These are phyloP conservation scores for Rhizopogon vesiculosus DNA, from an alignment of 768 basidiomycete genomes.

Conservation along the genomic window DNA sequence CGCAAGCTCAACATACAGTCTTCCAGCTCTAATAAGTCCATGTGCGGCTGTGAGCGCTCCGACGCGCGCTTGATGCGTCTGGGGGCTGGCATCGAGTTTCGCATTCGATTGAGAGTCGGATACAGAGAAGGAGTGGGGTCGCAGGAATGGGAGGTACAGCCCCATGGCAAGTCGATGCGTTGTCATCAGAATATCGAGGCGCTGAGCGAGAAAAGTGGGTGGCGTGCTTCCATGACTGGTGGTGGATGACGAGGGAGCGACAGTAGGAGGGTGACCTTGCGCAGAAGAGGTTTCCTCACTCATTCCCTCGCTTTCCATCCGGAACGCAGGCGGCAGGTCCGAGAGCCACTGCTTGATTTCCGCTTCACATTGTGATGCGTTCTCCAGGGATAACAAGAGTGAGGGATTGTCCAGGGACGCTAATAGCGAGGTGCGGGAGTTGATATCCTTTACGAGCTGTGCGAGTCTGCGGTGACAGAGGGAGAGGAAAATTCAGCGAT, in stretches of 20 bases:
- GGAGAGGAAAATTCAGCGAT: neutral
- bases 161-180: slow-evolving; percentile 59
- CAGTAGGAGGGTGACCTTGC: neutral
- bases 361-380: slow-evolving; percentile 52
- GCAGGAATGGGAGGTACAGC: slow-evolving; percentile 65
- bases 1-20: neutral
- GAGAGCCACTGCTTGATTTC: slow-evolving; percentile 52
- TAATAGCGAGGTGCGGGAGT: slow-evolving; percentile 14
- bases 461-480: slow-evolving; percentile 40
- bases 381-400: slow-evolving; percentile 48
- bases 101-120: slow-evolving; percentile 7
- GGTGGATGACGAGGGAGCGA: slow-evolving; percentile 4
- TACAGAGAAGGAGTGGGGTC: slow-evolving; percentile 12
- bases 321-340: slow-evolving; percentile 47
- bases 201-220: slow-evolving; percentile 41
- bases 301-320: slow-evolving; percentile 31
- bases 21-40: neutral
- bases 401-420: neutral
- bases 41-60: slow-evolving; percentile 66
- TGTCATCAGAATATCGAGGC: slow-evolving; percentile 55
- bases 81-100: slow-evolving; percentile 11
- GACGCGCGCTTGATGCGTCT: slow-evolving; percentile 45
- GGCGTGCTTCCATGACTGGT: slow-evolving; percentile 19
- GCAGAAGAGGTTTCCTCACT: neutral
- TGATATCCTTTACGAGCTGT: slow-evolving; percentile 57